Percentiles rank a stretch among this genome's conserved stretches.
Evolutionary conservation across 768 basidiomycete species (phyloP).

Genomic region (Pulveroboletus frians): DNA sequence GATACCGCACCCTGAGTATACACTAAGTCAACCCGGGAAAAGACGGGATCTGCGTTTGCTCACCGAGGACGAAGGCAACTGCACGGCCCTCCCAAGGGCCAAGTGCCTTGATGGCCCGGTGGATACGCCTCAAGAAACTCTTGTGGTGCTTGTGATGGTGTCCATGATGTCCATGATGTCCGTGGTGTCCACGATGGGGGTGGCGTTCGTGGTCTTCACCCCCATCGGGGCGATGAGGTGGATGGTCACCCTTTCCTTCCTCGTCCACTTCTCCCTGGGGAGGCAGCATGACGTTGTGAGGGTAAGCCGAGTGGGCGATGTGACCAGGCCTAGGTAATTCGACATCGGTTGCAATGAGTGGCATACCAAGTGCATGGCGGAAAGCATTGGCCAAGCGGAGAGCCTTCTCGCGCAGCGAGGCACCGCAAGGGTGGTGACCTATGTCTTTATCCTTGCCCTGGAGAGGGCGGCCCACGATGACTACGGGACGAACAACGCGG

Average conservation of each 20-base stretch:
- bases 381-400: slow-evolving; percentile 50
- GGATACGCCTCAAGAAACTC: slow-evolving; percentile 57
- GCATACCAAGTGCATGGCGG: slow-evolving; percentile 51
- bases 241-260: slow-evolving; percentile 3
- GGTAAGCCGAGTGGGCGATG: slow-evolving; percentile 24
- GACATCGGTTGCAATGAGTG: slow-evolving; percentile 36
- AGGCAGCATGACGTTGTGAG: neutral
- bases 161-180: slow-evolving; percentile 16
- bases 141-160: slow-evolving; percentile 29
- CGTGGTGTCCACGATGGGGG: slow-evolving; percentile 10
- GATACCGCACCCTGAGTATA: slow-evolving; percentile 64
- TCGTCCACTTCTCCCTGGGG: slow-evolving; percentile 3
- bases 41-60: slow-evolving; percentile 18
- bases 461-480: slow-evolving; percentile 6
- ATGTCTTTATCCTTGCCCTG: slow-evolving; percentile 10
- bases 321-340: slow-evolving; percentile 15
- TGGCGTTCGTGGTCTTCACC: slow-evolving; percentile 2
- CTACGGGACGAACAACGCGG: slow-evolving; percentile 13
- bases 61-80: slow-evolving; percentile 79
- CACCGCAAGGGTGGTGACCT: slow-evolving; percentile 28
- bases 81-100: slow-evolving; percentile 81
- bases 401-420: slow-evolving; percentile 44
- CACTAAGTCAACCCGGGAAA: neutral
- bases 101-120: slow-evolving; percentile 60
- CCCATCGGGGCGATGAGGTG: neutral